Evolutionary conservation across 371 early-diverging fungal genomes (phyloP).

Genomic region (Mucor saturninus): DNA sequence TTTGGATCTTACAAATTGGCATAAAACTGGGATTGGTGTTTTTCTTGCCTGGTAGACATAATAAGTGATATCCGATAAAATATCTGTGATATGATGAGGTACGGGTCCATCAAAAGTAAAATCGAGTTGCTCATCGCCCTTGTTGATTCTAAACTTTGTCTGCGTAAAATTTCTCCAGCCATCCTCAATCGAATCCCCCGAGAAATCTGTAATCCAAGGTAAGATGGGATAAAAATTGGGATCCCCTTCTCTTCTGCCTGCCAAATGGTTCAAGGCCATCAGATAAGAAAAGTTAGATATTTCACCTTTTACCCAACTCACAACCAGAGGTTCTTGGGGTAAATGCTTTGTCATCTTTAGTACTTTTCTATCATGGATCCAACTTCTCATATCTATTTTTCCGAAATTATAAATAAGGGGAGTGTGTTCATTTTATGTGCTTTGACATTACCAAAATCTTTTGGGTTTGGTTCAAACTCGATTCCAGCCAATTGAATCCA

Average conservation of each 20-base stretch:
- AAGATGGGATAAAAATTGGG: conserved; percentile 77
- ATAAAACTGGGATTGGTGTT: conserved; percentile 69
- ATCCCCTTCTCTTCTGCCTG: conserved; percentile 71
- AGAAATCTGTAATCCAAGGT: conserved; percentile 77
- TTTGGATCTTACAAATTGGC: conserved; percentile 73
- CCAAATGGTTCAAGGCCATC: conserved; percentile 80
- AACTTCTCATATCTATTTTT: conserved; percentile 30
- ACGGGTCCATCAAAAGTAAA: conserved; percentile 72
- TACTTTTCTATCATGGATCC: conserved; percentile 24
- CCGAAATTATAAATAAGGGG: no score
- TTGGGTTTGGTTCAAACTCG: conserved; percentile 49
- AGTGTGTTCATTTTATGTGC: no score
- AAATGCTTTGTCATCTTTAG: conserved; percentile 37
- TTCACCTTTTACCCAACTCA: conserved; percentile 74
- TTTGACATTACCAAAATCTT: conserved; percentile 31
- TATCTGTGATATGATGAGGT: conserved; percentile 76
- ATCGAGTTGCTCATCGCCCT: conserved; percentile 77
- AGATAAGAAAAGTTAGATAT: conserved; percentile 85
- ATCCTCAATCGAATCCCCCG: conserved; percentile 53
- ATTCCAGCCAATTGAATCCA: conserved; percentile 68
- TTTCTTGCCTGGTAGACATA: conserved; percentile 71
- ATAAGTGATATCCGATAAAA: conserved; percentile 73
- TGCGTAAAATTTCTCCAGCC: conserved; percentile 71
- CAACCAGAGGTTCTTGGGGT: conserved; percentile 60
- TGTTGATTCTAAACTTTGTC: conserved; percentile 74